Conservation (phyloP, 306 rosid species). For the peach (Prunus persica) region DNA sequence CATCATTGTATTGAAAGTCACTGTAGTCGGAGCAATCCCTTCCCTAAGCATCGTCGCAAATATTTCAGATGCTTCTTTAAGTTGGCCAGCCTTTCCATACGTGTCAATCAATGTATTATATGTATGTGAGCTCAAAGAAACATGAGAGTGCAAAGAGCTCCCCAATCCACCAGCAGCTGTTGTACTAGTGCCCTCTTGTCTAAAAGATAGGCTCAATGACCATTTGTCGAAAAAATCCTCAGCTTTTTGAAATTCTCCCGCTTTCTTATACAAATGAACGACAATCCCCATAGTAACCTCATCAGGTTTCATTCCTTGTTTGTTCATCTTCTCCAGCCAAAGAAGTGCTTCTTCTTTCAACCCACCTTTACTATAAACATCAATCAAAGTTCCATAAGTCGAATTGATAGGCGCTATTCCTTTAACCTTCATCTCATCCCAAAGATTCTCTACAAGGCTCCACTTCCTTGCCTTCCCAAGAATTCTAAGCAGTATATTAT, state of each 20-base stretch:
- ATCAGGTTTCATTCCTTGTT: slow-evolving; percentile 78
- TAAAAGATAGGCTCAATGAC: slow-evolving; percentile 44
- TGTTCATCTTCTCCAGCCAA: slow-evolving; percentile 80
- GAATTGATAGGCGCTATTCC: slow-evolving; percentile 71
- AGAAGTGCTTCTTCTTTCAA: slow-evolving; percentile 59
- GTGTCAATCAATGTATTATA: slow-evolving; percentile 71
- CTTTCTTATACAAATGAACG: slow-evolving; percentile 82
- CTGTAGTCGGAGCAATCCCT: slow-evolving; percentile 70
- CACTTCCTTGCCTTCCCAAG: slow-evolving; percentile 66
- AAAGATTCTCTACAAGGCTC: slow-evolving; percentile 51
- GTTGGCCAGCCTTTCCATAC: slow-evolving; percentile 66
- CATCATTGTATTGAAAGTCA: slow-evolving; percentile 81
- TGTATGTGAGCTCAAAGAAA: slow-evolving; percentile 52
- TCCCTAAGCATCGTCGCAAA: slow-evolving; percentile 75
- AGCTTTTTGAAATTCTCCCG: slow-evolving; percentile 74
- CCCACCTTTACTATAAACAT: slow-evolving; percentile 80
- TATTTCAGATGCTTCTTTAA: slow-evolving; percentile 53
- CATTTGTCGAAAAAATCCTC: slow-evolving; percentile 73
- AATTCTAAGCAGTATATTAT: slow-evolving; percentile 57
- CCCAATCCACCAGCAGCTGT: slow-evolving; percentile 22
- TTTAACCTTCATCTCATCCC: slow-evolving; percentile 61
- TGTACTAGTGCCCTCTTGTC: slow-evolving; percentile 11
- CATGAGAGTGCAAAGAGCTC: slow-evolving; percentile 15
- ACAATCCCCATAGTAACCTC: slow-evolving; percentile 94
- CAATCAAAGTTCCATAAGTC: slow-evolving; percentile 82